These are phyloP conservation scores for Cladosporium velox DNA, from an alignment of 2,329 filamentous ascomycete genomes.

Conservation along the genomic window DNA sequence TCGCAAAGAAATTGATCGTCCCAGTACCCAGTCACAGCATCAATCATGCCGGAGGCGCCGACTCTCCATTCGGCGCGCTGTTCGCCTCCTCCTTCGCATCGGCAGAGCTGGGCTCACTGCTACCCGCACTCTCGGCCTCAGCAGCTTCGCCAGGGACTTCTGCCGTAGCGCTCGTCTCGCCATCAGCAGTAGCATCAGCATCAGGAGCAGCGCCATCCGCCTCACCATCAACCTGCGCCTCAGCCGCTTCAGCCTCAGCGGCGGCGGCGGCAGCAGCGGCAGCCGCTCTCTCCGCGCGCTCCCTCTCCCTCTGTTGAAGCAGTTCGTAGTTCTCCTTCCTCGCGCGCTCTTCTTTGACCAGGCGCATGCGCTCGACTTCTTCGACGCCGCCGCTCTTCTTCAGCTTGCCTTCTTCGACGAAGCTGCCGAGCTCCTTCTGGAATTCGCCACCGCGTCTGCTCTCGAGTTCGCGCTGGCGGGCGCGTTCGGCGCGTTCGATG, in stretches of 20 bases:
- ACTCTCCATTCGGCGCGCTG: conserved; percentile 19
- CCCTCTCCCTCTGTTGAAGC: conserved; percentile 50
- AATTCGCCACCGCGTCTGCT: conserved; percentile 73
- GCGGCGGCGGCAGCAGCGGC: conserved; percentile 37
- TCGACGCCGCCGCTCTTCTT: conserved; percentile 97
- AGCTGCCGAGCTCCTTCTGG: conserved; percentile 79
- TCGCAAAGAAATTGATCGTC: not conserved
- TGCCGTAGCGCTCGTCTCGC: conserved; percentile 15
- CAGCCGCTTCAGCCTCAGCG: conserved; percentile 33
- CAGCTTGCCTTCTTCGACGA: conserved; percentile 85
- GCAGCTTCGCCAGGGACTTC: conserved; percentile 23
- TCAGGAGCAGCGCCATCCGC: conserved; percentile 35
- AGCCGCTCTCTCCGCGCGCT: conserved; percentile 49
- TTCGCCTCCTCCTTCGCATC: conserved; percentile 35
- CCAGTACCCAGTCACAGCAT: not conserved
- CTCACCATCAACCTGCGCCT: conserved; percentile 27
- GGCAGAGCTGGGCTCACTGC: conserved; percentile 33
- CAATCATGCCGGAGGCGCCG: not conserved
- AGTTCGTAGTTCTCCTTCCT: conserved; percentile 70
- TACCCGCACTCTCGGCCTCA: conserved; percentile 24
- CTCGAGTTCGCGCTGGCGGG: conserved; percentile 81
- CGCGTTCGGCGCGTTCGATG: conserved; percentile 94
- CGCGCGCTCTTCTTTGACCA: conserved; percentile 82
- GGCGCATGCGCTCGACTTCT: conserved; percentile 82
- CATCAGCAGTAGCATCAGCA: conserved; percentile 31